Conservation (phyloP, 495 filamentous ascomycete genomes). For the Talaromyces trachyspermus region DNA sequence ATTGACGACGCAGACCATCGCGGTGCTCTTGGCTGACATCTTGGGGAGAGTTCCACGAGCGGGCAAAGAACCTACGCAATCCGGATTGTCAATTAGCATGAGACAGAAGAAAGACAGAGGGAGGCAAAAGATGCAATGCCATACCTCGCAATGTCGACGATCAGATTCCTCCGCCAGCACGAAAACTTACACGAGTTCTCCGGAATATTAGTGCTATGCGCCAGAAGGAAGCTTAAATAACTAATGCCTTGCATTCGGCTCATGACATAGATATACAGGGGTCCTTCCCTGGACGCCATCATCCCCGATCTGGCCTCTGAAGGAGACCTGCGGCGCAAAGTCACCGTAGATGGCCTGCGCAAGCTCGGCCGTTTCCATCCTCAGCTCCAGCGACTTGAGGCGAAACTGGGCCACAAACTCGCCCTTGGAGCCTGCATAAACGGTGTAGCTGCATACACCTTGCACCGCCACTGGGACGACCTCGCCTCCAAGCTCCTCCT, state of each 20-base stretch:
- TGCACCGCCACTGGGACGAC: constrained; percentile 31
- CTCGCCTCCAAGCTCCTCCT: constrained; percentile 22
- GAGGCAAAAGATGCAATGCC: too few species aligned
- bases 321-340: constrained; percentile 22
- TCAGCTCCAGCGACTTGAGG: constrained; percentile 27
- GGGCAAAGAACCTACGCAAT: constrained; percentile 31
- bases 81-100: too few species aligned
- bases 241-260: constrained; percentile 28
- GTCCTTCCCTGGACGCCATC: constrained; percentile 23
- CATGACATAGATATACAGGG: constrained; percentile 30
- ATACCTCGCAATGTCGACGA: constrained; percentile 24
- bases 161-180: constrained; percentile 22
- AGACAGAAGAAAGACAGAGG: too few species aligned
- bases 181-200: constrained; percentile 24
- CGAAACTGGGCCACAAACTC: constrained; percentile 38
- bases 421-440: constrained; percentile 29
- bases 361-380: constrained; percentile 19
- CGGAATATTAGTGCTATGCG: constrained; percentile 15
- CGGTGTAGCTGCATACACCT: constrained; percentile 35
- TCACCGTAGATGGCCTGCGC: constrained; percentile 24
- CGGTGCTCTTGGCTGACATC: constrained; percentile 16
- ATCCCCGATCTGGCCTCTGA: constrained; percentile 26
- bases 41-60: constrained; percentile 26
- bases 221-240: constrained; percentile 27
- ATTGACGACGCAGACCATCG: constrained; percentile 14